These are phyloP conservation scores for Wallacemonas sp. DNA, from an alignment of 208 protist species.

Conservation along the genomic window DNA sequence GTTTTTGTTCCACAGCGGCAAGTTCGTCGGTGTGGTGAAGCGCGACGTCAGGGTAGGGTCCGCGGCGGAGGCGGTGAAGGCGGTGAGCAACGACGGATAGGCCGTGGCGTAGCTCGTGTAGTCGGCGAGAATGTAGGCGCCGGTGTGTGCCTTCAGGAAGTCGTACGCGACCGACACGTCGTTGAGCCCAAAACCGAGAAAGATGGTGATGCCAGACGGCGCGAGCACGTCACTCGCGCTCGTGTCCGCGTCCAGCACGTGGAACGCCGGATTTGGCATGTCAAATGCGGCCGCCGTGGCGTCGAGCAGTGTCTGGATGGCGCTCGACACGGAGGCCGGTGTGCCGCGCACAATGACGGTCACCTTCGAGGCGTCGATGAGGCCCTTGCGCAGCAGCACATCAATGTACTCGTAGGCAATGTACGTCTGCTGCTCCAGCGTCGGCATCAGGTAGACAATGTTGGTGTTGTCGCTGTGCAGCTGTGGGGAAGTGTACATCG, in stretches of 20 bases:
- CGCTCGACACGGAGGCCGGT: not conserved
- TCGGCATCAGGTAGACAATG: constrained; percentile 31
- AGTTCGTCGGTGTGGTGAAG: not conserved
- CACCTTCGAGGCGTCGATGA: not conserved
- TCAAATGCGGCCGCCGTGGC: constrained; percentile 1
- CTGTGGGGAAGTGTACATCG: not conserved
- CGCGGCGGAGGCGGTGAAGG: not conserved
- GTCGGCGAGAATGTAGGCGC: constrained; percentile 3
- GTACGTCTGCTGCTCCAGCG: constrained; percentile 38
- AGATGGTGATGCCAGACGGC: not conserved
- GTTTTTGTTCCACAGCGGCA: constrained; percentile 13
- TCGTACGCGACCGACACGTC: not conserved
- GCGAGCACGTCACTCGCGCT: not conserved
- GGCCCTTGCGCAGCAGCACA: not conserved
- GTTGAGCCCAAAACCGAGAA: not conserved
- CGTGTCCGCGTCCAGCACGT: not conserved
- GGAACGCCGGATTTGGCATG: constrained; percentile 1
- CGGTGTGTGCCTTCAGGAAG: not conserved
- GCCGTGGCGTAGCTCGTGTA: constrained; percentile 14
- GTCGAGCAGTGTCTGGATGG: not conserved
- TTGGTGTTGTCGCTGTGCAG: constrained; percentile 13
- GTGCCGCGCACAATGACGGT: not conserved
- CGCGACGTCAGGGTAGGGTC: not conserved
- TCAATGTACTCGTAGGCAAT: constrained; percentile 23
- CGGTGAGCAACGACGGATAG: not conserved